Evolutionary conservation across 805 yeast genomes (phyloP).

Genomic region (Saccharomycopsis fermentans): DNA sequence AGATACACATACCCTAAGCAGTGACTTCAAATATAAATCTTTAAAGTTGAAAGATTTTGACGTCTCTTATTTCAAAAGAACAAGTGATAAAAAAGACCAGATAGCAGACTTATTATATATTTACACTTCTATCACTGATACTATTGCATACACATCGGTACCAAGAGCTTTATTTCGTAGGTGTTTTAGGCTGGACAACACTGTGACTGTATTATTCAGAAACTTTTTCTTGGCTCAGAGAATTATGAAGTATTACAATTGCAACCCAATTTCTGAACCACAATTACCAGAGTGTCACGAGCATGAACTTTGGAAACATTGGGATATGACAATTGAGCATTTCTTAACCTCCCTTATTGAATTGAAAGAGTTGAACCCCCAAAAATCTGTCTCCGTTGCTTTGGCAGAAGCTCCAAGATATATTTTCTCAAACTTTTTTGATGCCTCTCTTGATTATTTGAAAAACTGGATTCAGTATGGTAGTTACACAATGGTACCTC

Average conservation of each 20-base stretch:
- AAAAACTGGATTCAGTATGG: conserved; percentile 89
- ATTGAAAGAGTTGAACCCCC: conserved; percentile 22
- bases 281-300: conserved; percentile 73
- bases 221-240: conserved; percentile 87
- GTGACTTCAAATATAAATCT: conserved; percentile 19
- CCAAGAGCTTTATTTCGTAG: conserved; percentile 83
- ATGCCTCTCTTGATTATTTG: conserved; percentile 92
- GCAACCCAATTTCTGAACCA: conserved; percentile 93
- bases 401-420: conserved; percentile 30
- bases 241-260: conserved; percentile 85
- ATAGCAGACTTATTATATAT: conserved; percentile 96
- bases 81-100: conserved; percentile 86
- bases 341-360: conserved; percentile 65
- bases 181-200: conserved; percentile 85
- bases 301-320: conserved; percentile 95
- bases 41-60: conserved; percentile 35
- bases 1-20: conserved; percentile 13
- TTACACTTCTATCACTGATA: conserved; percentile 94
- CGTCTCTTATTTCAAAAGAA: conserved; percentile 58
- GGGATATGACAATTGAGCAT: conserved; percentile 96
- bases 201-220: conserved; percentile 93
- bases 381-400: conserved; percentile 5
- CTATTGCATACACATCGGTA: conserved; percentile 92
- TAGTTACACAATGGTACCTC: conserved; percentile 72
- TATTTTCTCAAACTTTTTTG: conserved; percentile 92